These are phyloP conservation scores for Melanogaster broomeanus DNA, from an alignment of 768 basidiomycete species.

Conservation along the genomic window DNA sequence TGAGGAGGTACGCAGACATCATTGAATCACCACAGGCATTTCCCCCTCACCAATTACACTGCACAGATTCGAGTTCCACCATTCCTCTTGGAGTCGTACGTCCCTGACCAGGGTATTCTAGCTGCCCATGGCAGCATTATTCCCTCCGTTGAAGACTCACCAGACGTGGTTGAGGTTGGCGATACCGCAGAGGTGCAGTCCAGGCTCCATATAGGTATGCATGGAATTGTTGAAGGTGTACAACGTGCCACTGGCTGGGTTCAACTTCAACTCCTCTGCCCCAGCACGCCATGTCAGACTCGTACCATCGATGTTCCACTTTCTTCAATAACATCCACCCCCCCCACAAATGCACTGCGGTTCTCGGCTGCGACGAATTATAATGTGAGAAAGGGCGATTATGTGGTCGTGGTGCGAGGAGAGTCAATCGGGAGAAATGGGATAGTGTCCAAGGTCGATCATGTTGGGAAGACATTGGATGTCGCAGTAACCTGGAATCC, in stretches of 20 bases:
- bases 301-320: neutral
- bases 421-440: neutral
- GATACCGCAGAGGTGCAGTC: neutral
- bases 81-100: neutral
- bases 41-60: neutral
- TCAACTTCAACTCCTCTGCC: no score
- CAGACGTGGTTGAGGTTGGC: neutral
- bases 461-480: neutral
- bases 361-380: neutral
- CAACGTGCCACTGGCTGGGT: no score
- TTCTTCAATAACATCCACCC: neutral
- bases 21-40: neutral
- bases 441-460: neutral
- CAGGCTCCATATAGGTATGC: neutral
- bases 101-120: neutral
- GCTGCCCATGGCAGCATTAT: neutral
- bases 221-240: no score
- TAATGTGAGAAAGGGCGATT: neutral
- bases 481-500: neutral
- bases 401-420: neutral
- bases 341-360: neutral
- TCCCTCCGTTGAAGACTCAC: neutral
- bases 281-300: no score
- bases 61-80: neutral
- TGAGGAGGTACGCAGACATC: neutral